Percentiles rank a stretch among this genome's conserved stretches.
Evolutionary conservation across 2,329 filamentous ascomycete genomes (phyloP).

Genomic region (Clarireedia homoeocarpa): DNA sequence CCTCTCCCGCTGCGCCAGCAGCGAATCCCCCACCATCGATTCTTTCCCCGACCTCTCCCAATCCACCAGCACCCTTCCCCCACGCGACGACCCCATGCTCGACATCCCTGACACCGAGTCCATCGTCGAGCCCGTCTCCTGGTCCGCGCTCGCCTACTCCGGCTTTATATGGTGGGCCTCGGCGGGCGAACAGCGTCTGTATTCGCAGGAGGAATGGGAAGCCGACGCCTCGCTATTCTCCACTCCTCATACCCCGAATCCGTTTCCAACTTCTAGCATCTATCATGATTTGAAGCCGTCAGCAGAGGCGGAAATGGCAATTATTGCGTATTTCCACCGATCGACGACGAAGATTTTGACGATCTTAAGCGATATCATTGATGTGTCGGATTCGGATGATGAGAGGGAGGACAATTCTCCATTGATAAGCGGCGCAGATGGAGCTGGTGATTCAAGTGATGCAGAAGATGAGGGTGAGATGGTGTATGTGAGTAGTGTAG

Average conservation of each 20-base stretch:
- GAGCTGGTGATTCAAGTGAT: constrained; percentile 46
- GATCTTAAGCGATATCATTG: constrained; percentile 54
- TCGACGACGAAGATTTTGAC: constrained; percentile 60
- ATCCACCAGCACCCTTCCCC: constrained; percentile 19
- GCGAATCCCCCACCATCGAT: constrained; percentile 7
- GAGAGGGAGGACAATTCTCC: constrained; percentile 27
- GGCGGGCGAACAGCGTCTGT: constrained; percentile 62
- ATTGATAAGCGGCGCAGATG: neutral
- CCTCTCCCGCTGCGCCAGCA: constrained; percentile 10
- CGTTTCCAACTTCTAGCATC: neutral
- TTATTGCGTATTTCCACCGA: constrained; percentile 76
- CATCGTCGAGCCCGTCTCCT: constrained; percentile 55
- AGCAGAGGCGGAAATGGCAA: constrained; percentile 52
- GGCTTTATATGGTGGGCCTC: constrained; percentile 90
- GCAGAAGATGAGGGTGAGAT: constrained; percentile 33
- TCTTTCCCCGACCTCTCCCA: constrained; percentile 18
- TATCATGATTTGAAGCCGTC: constrained; percentile 26
- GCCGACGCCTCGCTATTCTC: constrained; percentile 47
- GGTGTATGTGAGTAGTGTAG: constrained; percentile 53
- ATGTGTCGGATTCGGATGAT: constrained; percentile 33
- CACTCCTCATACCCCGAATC: constrained; percentile 5
- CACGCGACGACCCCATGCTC: constrained; percentile 32
- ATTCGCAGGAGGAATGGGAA: constrained; percentile 53
- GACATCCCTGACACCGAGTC: constrained; percentile 43
- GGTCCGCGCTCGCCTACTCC: constrained; percentile 70